Percentiles rank a stretch among this genome's conserved stretches.
Conservation (phyloP, 139 green algal genomes). For the Chlamydomonas applanata region DNA sequence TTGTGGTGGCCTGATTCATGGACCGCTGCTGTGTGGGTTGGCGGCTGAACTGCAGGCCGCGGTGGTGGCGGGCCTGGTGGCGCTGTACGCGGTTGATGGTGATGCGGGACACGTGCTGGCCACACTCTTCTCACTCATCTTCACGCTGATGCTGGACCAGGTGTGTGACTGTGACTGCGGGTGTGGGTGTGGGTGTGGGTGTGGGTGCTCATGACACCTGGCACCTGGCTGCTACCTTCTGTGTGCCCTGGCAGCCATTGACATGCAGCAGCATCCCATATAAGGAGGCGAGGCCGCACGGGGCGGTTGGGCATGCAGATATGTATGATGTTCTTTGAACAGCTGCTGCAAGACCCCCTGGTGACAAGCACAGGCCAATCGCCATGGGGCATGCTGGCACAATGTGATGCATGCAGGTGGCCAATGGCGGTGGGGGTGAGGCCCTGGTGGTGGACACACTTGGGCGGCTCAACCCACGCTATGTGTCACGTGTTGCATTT, state of each 20-base stretch:
- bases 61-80: slow-evolving; percentile 56
- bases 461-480: slow-evolving; percentile 47
- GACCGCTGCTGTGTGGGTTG: neutral
- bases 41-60: slow-evolving; percentile 19
- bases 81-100: slow-evolving; percentile 27
- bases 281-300: no score
- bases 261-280: neutral
- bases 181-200: neutral
- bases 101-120: slow-evolving; percentile 21
- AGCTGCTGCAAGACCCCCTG: no score
- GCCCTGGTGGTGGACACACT: slow-evolving; percentile 76
- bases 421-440: slow-evolving; percentile 69
- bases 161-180: slow-evolving; percentile 12
- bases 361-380: no score
- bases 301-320: no score
- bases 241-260: neutral
- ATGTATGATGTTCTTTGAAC: no score
- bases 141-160: slow-evolving; percentile 65
- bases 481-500: slow-evolving; percentile 51
- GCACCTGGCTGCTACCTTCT: no score
- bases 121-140: slow-evolving; percentile 41
- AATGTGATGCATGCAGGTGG: slow-evolving; percentile 26
- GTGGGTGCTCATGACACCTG: no score
- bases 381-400: no score
- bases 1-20: no score